Evolutionary conservation across 345 rosid genomes (phyloP).

Genomic region (Citrus australasica): DNA sequence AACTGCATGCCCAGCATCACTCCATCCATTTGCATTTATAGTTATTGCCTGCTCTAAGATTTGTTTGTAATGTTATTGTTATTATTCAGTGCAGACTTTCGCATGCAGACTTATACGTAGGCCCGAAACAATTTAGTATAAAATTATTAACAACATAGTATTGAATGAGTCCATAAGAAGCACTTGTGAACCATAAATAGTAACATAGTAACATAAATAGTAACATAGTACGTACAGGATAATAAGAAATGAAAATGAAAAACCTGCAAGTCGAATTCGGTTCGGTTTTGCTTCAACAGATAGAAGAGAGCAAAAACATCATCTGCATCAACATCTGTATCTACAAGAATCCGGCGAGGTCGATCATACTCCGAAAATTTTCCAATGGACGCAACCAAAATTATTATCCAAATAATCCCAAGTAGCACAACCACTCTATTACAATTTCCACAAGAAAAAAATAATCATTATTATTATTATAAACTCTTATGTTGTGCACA

Average conservation of each 20-base stretch:
- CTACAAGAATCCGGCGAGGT: slow-evolving; percentile 25
- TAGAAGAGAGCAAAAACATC: slow-evolving; percentile 30
- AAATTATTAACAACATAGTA: not conserved
- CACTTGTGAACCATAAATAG: not conserved
- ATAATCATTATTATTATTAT: too few species aligned
- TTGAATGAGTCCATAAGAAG: not conserved
- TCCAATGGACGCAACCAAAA: not conserved
- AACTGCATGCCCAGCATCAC: slow-evolving; percentile 22
- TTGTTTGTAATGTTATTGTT: not conserved
- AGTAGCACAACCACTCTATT: not conserved
- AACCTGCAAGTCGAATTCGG: slow-evolving; percentile 13
- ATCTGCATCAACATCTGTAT: slow-evolving; percentile 26
- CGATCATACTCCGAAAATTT: not conserved
- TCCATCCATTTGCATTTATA: slow-evolving; percentile 23
- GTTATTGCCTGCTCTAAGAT: slow-evolving; percentile 21
- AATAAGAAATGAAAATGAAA: not conserved
- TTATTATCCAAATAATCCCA: not conserved
- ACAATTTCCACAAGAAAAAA: not conserved
- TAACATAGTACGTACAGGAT: not conserved
- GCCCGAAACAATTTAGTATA: too few species aligned
- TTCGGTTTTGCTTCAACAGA: slow-evolving; percentile 24
- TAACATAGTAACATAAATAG: not conserved
- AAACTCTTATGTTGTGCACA: too few species aligned
- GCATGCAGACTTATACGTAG: not conserved
- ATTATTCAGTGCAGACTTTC: not conserved